phyloP scores from a whole-genome alignment of 768 basidiomycete species.

The Clathrus columnatus region DNA sequence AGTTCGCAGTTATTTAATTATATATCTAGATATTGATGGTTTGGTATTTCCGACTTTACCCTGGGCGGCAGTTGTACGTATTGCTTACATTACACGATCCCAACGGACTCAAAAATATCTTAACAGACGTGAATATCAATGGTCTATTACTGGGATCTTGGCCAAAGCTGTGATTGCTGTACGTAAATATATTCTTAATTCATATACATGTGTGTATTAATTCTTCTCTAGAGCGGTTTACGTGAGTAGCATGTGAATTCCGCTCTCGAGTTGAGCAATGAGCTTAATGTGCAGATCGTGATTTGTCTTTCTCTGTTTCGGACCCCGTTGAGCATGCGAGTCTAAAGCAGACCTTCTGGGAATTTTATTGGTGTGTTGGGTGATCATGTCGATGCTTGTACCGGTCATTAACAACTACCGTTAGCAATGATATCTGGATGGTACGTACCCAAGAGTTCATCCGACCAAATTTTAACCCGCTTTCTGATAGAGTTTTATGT shows the following conservation, averaged over 20 bases:
- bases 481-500: conserved; percentile 9
- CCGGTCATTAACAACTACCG: neutral
- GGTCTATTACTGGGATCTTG: conserved; percentile 1
- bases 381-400: neutral
- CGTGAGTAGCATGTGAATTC: neutral
- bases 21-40: conserved; percentile 3
- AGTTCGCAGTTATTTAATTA: neutral
- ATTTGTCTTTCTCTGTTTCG: neutral
- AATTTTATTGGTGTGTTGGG: conserved; percentile 2
- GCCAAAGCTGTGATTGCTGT: conserved; percentile 2
- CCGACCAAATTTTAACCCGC: neutral
- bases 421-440: conserved; percentile 7
- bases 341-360: conserved; percentile 9
- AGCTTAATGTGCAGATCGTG: neutral
- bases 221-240: neutral
- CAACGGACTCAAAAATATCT: neutral
- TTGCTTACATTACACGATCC: neutral
- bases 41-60: conserved; percentile 9
- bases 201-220: neutral
- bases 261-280: neutral
- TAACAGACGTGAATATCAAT: conserved; percentile 6
- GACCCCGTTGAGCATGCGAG: neutral
- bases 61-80: conserved; percentile 7
- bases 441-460: neutral
- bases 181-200: neutral